phyloP scores from a whole-genome alignment of 331 rosid species.

The Acacia concinna region DNA sequence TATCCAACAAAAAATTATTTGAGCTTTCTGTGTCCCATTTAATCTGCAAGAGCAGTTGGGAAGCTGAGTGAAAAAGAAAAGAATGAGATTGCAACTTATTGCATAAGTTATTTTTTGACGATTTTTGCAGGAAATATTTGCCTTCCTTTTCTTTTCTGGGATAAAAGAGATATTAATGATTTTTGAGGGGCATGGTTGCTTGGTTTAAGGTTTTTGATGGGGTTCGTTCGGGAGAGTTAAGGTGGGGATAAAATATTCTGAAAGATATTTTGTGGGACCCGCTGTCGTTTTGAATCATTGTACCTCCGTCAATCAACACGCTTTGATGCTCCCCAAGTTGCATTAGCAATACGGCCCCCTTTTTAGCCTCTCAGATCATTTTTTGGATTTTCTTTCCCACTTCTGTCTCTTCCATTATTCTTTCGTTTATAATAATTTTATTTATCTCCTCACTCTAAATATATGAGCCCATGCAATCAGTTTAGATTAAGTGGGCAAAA shows the following conservation, averaged over 20 bases:
- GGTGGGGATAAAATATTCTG: background rate
- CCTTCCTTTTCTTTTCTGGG: background rate
- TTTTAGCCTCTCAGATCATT: background rate
- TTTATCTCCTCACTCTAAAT: background rate
- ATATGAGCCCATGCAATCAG: too few species aligned
- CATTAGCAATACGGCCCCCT: background rate
- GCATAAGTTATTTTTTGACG: too few species aligned
- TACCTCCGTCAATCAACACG: background rate
- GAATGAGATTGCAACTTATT: background rate
- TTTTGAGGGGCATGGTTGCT: background rate
- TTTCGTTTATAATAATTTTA: too few species aligned
- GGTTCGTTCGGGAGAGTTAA: background rate
- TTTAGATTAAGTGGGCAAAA: too few species aligned
- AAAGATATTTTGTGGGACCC: background rate
- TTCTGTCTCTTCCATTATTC: background rate
- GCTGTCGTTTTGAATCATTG: background rate
- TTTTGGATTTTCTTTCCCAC: background rate
- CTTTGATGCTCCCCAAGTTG: background rate
- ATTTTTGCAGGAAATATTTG: background rate
- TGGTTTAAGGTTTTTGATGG: background rate
- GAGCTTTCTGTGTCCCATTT: background rate
- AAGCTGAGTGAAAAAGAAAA: background rate
- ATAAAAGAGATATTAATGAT: too few species aligned
- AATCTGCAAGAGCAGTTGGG: background rate
- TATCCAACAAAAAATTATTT: too few species aligned